Percentiles rank a stretch among this genome's conserved stretches.
Evolutionary conservation across 148 eudicot genomes (phyloP).

Genomic region (Nepenthes mirabilis): DNA sequence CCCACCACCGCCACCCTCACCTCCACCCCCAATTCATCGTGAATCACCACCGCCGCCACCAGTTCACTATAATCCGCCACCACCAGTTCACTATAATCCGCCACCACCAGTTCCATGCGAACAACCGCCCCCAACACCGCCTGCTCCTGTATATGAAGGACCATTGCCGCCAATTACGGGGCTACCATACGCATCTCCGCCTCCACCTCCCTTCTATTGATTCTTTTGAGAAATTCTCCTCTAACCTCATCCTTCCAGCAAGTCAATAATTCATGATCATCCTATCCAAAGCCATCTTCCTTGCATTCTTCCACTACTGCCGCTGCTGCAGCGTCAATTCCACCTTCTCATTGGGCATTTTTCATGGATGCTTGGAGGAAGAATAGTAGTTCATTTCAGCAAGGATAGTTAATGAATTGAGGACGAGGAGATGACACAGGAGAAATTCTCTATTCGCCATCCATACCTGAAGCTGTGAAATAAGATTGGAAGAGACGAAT

Average conservation of each 20-base stretch:
- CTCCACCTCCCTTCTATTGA: slow-evolving; percentile 91
- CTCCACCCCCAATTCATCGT: slow-evolving; percentile 20
- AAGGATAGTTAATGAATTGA: too few relatives aligned
- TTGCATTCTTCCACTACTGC: slow-evolving; percentile 9
- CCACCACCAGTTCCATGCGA: slow-evolving; percentile 6
- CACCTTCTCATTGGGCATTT: slow-evolving; percentile 7
- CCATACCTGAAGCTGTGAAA: not conserved
- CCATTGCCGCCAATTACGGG: slow-evolving; percentile 56
- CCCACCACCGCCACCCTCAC: slow-evolving; percentile 17
- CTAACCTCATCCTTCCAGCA: slow-evolving; percentile 20
- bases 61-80: slow-evolving; percentile 7
- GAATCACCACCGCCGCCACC: slow-evolving; percentile 21
- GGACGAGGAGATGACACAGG: too few relatives aligned
- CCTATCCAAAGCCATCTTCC: slow-evolving; percentile 1
- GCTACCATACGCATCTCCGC: slow-evolving; percentile 55
- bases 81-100: slow-evolving; percentile 7
- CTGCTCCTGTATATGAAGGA: slow-evolving; percentile 34
- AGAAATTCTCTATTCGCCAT: too few relatives aligned
- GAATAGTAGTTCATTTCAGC: not conserved
- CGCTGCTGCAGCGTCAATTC: slow-evolving; percentile 8
- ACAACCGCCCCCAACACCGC: slow-evolving; percentile 27
- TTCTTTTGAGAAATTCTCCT: slow-evolving; percentile 46
- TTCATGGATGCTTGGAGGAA: slow-evolving; percentile 13
- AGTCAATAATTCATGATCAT: slow-evolving; percentile 13
- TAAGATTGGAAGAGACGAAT: slow-evolving; percentile 18